Base-by-base conservation (phyloP, 306 rosid species). In the Acacia melanoxylon region DNA sequence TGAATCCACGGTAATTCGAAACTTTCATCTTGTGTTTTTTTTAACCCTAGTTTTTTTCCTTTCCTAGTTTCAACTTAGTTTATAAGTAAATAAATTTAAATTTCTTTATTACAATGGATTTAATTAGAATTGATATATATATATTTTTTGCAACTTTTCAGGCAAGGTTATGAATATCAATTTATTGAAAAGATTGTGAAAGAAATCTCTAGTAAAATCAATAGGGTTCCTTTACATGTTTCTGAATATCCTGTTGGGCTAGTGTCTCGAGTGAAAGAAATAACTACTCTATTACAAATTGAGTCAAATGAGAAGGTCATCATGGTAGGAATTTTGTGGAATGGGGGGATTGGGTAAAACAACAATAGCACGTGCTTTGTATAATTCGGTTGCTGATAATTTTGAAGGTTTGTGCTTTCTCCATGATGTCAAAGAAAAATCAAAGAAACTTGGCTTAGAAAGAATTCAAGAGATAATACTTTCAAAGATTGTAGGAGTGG, bases 271-370 rank as follows among this genome's bases (percentile, higher is more conserved):
- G 68, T 63, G n/a, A 8, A 1, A 14, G 0, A 27, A 63, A 29
- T 63, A 29, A 63, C 15, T n/a, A 29, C n/a, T 29, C 20, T 63
- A 25, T 29, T 27, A 63, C 37, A 25, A 29, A 15, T 63, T 13
- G 41, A 10, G 40, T 62, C 37, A 27, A 13, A 13, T 25, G 68
- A 29, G 0, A 2, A 25, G 8, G 37, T 13, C 17, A 12, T 24
- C 37, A 14, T 63, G 71, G 71, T 33, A 66, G 71, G 71, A 31
- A 66, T 66, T 66, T n/a, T 66, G 42, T 31, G 71, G 71, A 17
- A 31, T 66, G 8, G 24, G 71, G 5, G 71, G 44, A 1, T 0
- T 33, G 4, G 71, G 71, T 2, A 66, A 66, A 66, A 1, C 71
- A 6, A 66, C 71, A 66, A 15, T 33, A 29, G 71, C 71, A 66